Evolutionary conservation across 2,329 filamentous ascomycete genomes (phyloP).

Genomic region (Aspergillus carbonarius): DNA sequence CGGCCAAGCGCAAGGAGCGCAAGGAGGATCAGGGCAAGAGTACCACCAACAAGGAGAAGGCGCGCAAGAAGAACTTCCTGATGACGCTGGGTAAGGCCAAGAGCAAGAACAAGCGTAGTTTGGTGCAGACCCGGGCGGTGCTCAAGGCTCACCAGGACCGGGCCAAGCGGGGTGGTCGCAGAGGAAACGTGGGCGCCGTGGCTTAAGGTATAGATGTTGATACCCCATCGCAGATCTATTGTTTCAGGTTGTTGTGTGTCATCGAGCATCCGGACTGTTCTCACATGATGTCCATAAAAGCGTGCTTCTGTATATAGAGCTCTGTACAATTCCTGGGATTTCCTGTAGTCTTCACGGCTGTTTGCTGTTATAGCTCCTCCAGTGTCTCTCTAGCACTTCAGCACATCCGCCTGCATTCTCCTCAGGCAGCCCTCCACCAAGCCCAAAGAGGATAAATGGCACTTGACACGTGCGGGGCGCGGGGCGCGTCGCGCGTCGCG

Average conservation of each 20-base stretch:
- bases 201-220: constrained; percentile 3
- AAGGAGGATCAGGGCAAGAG: constrained; percentile 90
- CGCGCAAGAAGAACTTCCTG: constrained; percentile 94
- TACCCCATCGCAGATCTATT: not conserved
- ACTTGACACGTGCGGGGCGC: constrained; percentile 19
- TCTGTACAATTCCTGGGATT: not conserved
- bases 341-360: not conserved
- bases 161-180: constrained; percentile 78
- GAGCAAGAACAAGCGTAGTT: constrained; percentile 89
- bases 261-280: constrained; percentile 10
- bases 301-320: constrained; percentile 1
- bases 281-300: constrained; percentile 11
- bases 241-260: not conserved
- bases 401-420: too few species aligned
- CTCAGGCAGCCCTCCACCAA: too few species aligned
- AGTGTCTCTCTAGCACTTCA: too few species aligned
- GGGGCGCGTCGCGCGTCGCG: constrained; percentile 25
- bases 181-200: constrained; percentile 60
- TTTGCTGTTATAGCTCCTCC: not conserved
- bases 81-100: constrained; percentile 98
- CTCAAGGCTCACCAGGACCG: constrained; percentile 79
- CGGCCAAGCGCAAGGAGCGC: constrained; percentile 80
- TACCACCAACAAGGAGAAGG: constrained; percentile 96
- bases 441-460: constrained; percentile 25
- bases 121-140: constrained; percentile 79